Evolutionary conservation across 345 rosid species (phyloP).

Genomic region (Lepidium aucheri): DNA sequence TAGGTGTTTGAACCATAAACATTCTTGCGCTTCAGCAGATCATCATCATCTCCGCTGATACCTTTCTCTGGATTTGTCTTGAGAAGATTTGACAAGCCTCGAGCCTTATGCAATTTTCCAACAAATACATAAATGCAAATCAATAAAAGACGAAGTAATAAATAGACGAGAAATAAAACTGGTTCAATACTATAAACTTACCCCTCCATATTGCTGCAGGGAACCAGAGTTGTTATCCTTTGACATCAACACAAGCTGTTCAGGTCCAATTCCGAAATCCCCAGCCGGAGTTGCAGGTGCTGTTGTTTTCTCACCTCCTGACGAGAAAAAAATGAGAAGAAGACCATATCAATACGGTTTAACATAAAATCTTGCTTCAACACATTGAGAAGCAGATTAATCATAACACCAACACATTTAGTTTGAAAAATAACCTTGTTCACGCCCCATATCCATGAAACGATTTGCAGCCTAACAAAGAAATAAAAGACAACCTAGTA

Average conservation of each 20-base stretch:
- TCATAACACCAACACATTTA: neutral
- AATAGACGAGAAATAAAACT: neutral
- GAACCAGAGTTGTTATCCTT: slow-evolving; percentile 54
- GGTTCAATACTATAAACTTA: slow-evolving; percentile 26
- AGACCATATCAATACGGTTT: neutral
- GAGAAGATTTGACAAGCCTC: slow-evolving; percentile 51
- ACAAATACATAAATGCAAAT: neutral
- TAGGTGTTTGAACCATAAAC: slow-evolving; percentile 83
- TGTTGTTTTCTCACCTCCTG: slow-evolving; percentile 34
- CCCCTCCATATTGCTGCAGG: slow-evolving; percentile 71
- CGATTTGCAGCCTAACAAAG: slow-evolving; percentile 71
- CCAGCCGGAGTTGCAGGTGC: slow-evolving; percentile 34
- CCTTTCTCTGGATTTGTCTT: slow-evolving; percentile 70
- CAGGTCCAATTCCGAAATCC: slow-evolving; percentile 62
- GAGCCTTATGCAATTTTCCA: slow-evolving; percentile 36
- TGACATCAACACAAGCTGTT: slow-evolving; percentile 65
- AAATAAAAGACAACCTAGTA: neutral
- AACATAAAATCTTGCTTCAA: neutral
- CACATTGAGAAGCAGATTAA: neutral
- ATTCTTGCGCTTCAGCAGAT: slow-evolving; percentile 51
- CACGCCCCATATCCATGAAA: slow-evolving; percentile 40
- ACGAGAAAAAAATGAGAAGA: neutral
- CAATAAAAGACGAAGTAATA: neutral
- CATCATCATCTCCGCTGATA: slow-evolving; percentile 63
- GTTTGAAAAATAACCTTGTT: slow-evolving; percentile 39